These are phyloP conservation scores for Pelargonium cotyledonis DNA, from an alignment of 441 rosid genomes.

Conservation along the genomic window DNA sequence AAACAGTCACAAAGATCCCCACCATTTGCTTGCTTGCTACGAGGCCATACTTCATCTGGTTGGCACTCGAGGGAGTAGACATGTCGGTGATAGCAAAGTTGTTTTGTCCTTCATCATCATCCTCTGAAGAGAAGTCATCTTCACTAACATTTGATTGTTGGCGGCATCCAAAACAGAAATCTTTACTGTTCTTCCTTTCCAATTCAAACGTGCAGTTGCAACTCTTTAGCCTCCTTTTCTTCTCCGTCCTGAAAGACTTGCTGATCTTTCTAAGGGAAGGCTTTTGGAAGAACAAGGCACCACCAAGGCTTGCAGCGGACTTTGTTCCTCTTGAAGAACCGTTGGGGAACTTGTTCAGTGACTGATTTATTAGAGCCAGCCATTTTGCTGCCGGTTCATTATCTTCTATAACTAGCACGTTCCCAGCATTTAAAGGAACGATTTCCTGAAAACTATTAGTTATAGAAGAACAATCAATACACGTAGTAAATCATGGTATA, in stretches of 20 bases:
- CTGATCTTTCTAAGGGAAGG: constrained; percentile 59
- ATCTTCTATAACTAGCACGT: constrained; percentile 58
- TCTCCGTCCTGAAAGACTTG: constrained; percentile 47
- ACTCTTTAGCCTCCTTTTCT: constrained; percentile 45
- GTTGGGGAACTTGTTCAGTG: constrained; percentile 27
- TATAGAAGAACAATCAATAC: constrained; percentile 1
- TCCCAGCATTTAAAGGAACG: constrained; percentile 58
- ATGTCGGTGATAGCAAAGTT: constrained; percentile 23
- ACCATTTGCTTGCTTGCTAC: constrained; percentile 72
- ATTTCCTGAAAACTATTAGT: constrained; percentile 50
- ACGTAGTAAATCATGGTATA: constrained; percentile 9
- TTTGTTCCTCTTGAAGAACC: constrained; percentile 25
- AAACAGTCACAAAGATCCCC: constrained; percentile 60
- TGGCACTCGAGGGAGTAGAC: constrained; percentile 18
- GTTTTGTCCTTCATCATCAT: constrained; percentile 40
- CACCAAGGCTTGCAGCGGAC: constrained; percentile 26
- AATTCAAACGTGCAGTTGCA: constrained; percentile 50
- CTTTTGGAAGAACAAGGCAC: constrained; percentile 49
- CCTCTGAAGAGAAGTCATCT: constrained; percentile 52
- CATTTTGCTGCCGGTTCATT: constrained; percentile 55
- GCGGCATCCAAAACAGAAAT: constrained; percentile 53
- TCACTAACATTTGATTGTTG: constrained; percentile 40
- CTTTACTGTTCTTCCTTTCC: constrained; percentile 44
- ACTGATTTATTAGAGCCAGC: constrained; percentile 37
- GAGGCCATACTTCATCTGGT: constrained; percentile 48